phyloP scores from a whole-genome alignment of 2,329 filamentous ascomycete genomes.

The Sarocladiaceae sp. region DNA sequence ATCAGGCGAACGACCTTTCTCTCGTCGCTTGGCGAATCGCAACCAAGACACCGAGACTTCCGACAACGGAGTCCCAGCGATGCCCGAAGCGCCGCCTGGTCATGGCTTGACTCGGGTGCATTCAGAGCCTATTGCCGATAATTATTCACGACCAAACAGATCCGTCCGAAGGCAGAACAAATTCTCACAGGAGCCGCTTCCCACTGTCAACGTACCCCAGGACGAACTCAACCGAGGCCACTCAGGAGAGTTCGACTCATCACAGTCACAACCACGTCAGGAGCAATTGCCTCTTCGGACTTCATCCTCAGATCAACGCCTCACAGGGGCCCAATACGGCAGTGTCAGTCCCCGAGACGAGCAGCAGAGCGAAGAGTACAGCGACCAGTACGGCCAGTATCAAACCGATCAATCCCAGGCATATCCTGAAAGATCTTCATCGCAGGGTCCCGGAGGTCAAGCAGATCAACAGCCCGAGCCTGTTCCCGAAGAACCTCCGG shows the following conservation, averaged over 20 bases:
- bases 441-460: conserved; percentile 41
- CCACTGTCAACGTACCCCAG: background rate
- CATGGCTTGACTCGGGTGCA: conserved; percentile 58
- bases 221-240: background rate
- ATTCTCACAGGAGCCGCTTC: conserved; percentile 47
- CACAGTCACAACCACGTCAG: conserved; percentile 38
- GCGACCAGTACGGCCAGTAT: background rate
- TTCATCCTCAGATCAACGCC: background rate
- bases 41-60: conserved; percentile 53
- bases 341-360: background rate
- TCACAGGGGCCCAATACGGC: background rate
- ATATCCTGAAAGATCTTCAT: conserved; percentile 53
- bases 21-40: conserved; percentile 63
- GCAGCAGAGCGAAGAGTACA: background rate
- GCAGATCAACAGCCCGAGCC: conserved; percentile 23
- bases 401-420: conserved; percentile 15
- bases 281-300: background rate
- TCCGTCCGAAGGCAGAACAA: conserved; percentile 44
- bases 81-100: conserved; percentile 42
- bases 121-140: conserved; percentile 56
- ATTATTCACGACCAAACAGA: conserved; percentile 57
- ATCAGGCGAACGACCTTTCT: conserved; percentile 71
- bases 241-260: conserved; percentile 46
- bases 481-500: conserved; percentile 36
- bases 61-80: conserved; percentile 24